Base-by-base conservation (phyloP, 2,329 filamentous ascomycete genomes). In the Penicillium sp. region DNA sequence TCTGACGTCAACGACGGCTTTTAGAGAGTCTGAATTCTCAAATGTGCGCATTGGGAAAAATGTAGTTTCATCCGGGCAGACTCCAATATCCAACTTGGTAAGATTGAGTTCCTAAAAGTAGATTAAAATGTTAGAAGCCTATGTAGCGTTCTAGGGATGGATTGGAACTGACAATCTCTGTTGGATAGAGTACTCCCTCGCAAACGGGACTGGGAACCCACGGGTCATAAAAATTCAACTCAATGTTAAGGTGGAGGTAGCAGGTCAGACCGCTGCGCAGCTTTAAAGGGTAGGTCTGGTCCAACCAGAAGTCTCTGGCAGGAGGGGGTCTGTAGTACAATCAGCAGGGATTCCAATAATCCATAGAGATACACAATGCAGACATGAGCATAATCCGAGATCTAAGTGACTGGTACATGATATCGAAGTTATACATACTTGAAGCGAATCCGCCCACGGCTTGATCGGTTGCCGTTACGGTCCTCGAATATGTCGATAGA, bases 21-120 rank as follows among this genome's bases (percentile, higher is more conserved):
- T 44, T 1, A 49, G 50, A 15, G 66, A 65, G 3, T 78, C 60
- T 2, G 60, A 45, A 4, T 63, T 61, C 5, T 57, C 40, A 6
- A 79, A 64, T 1, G 76, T 80, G 50, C 81, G 81, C 79, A 89
- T 83, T 8, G 78, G 71, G 67, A 86, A 82, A 79, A 92, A 85
- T 0, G 77, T 75, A 2, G 73, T 75, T 4, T 82, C 79, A 1
- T 79, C 72, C 1, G 80, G 63, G 73, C 85, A 79, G 40, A 85
- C 76, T 0, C 89, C 89, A 61, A 92, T 88, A 18, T 85, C 80
- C 1, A 92, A 65, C 0, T 73, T 75, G 1, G 68, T 63, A 2
- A 81, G 75, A 1, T 69, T 64, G 1, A 85, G 59, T 15, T 67
- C 75, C 69, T 82, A 71, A 20, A 51, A 1, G 42, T 15, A 6